Conservation (phyloP, 2,329 filamentous ascomycete species). For the Paraphoma chrysanthemicola region DNA sequence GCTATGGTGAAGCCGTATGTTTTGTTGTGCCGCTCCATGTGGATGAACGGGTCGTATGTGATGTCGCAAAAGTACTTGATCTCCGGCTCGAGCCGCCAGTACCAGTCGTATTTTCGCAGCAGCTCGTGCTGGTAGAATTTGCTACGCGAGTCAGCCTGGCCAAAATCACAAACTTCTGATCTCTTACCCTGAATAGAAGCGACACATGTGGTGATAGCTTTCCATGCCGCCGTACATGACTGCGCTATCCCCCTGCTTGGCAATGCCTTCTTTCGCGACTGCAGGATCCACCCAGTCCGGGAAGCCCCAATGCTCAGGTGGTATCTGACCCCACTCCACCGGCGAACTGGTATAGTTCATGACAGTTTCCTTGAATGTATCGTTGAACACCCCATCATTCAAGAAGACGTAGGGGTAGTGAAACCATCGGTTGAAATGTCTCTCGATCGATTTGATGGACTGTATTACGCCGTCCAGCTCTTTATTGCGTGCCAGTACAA, state of each 20-base stretch:
- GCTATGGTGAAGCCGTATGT: slow-evolving; percentile 99
- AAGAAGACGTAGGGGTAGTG: slow-evolving; percentile 98
- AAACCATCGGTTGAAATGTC: slow-evolving; percentile 99
- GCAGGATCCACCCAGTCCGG: slow-evolving; percentile 96
- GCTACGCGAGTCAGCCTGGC: slow-evolving; percentile 50
- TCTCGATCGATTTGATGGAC: slow-evolving; percentile 96
- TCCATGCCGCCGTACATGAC: slow-evolving; percentile 99
- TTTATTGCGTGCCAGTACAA: slow-evolving; percentile 94
- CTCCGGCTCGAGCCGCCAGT: slow-evolving; percentile 98
- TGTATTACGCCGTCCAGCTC: slow-evolving; percentile 95
- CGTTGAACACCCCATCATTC: slow-evolving; percentile 97
- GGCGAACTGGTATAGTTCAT: slow-evolving; percentile 85
- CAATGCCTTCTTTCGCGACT: slow-evolving; percentile 93
- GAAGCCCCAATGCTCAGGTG: slow-evolving; percentile 90
- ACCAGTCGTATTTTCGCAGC: slow-evolving; percentile 97
- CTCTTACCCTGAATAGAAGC: slow-evolving; percentile 93
- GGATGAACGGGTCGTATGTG: slow-evolving; percentile 95
- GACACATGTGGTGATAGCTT: slow-evolving; percentile 98
- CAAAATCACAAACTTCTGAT: not conserved
- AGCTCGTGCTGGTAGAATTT: slow-evolving; percentile 98
- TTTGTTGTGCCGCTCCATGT: slow-evolving; percentile 94
- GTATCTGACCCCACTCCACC: slow-evolving; percentile 95
- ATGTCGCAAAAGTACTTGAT: slow-evolving; percentile 99
- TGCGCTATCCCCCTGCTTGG: slow-evolving; percentile 93
- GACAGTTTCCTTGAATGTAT: slow-evolving; percentile 87